Evolutionary conservation across 2,329 filamentous ascomycete species (phyloP).

Genomic region (Sporothrix luriei): DNA sequence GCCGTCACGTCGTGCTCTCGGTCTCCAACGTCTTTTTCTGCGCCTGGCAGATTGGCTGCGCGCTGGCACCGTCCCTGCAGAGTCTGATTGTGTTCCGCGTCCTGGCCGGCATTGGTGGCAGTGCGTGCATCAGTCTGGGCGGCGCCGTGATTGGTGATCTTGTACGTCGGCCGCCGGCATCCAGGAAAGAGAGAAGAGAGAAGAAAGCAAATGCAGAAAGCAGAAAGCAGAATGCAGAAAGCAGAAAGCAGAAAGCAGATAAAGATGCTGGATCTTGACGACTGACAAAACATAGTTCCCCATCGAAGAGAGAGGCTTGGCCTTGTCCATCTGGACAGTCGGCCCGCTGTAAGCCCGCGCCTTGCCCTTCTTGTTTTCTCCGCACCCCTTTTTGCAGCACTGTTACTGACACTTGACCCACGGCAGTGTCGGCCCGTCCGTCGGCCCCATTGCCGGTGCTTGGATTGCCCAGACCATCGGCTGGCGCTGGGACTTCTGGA

Average conservation of each 20-base stretch:
- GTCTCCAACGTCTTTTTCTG: slow-evolving; percentile 66
- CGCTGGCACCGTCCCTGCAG: slow-evolving; percentile 57
- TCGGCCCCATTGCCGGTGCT: slow-evolving; percentile 54
- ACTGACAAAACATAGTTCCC: slow-evolving; percentile 29
- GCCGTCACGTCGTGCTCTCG: slow-evolving; percentile 68
- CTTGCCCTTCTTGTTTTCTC: background rate
- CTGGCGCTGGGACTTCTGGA: slow-evolving; percentile 50
- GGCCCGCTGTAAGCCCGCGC: slow-evolving; percentile 38
- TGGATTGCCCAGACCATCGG: slow-evolving; percentile 51
- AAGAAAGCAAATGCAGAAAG: no score
- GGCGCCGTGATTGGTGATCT: slow-evolving; percentile 34
- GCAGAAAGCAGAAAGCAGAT: background rate
- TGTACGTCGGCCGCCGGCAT: slow-evolving; percentile 14
- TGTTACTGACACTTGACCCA: background rate
- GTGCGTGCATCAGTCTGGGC: slow-evolving; percentile 35
- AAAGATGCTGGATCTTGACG: background rate
- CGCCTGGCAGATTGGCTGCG: slow-evolving; percentile 67
- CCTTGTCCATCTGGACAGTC: slow-evolving; percentile 55
- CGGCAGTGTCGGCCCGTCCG: slow-evolving; percentile 45
- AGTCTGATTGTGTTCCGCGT: slow-evolving; percentile 42
- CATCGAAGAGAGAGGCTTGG: slow-evolving; percentile 58
- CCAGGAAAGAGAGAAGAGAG: no score
- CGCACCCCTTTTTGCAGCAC: background rate
- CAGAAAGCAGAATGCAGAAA: background rate
- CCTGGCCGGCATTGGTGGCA: slow-evolving; percentile 35